A percentile compares a stretch with the other conserved stretches of the same genome.
phyloP scores from a whole-genome alignment of 139 green algal genomes.

The Chloropicon primus region DNA sequence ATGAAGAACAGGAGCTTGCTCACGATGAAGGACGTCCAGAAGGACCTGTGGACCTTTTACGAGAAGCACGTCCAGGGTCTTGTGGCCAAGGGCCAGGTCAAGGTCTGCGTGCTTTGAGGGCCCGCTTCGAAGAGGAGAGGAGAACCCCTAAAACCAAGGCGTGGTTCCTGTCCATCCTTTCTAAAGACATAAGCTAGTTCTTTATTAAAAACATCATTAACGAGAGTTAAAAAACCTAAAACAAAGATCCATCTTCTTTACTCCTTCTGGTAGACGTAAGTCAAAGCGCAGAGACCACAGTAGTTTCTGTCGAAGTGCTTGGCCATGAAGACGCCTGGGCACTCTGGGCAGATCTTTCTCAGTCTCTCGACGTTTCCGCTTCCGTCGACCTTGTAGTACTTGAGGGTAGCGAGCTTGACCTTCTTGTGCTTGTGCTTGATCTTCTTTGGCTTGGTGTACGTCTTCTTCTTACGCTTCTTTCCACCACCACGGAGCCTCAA shows the following conservation, averaged over 20 bases:
- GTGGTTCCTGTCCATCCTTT: too few species aligned
- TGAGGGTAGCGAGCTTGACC: neutral
- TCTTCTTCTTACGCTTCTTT: neutral
- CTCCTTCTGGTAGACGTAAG: neutral
- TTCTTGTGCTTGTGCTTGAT: neutral
- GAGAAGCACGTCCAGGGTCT: neutral
- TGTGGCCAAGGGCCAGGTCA: neutral
- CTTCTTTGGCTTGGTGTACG: neutral
- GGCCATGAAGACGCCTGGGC: neutral
- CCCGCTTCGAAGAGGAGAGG: too few species aligned
- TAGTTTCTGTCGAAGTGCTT: neutral
- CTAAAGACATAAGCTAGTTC: too few species aligned
- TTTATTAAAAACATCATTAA: neutral
- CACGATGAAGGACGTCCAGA: neutral
- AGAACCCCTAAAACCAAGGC: too few species aligned
- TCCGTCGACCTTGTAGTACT: neutral
- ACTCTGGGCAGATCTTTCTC: neutral
- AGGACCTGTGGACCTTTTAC: neutral
- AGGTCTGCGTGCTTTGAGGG: neutral
- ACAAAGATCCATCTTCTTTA: too few species aligned
- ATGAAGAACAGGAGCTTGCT: neutral
- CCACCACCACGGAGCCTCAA: conserved; percentile 54
- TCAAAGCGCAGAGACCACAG: neutral
- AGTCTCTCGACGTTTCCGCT: neutral
- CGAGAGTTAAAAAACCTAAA: neutral